Evolutionary conservation across 2,329 filamentous ascomycete genomes (phyloP).

Genomic region (Colletotrichum viniferum): DNA sequence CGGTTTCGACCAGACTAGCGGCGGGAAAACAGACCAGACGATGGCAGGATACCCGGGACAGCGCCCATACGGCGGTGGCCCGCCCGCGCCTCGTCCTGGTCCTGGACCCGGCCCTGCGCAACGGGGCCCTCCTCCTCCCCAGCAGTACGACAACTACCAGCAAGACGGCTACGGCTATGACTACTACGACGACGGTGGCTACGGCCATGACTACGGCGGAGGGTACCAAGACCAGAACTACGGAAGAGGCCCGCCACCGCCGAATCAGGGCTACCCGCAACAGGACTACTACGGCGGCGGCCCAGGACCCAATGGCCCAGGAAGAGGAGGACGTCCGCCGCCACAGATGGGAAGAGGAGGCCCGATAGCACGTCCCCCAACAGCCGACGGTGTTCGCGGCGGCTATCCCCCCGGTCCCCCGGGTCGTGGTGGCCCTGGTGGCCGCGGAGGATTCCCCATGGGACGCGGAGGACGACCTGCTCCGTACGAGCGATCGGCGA

Average conservation of each 20-base stretch:
- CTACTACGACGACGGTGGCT: conserved; percentile 45
- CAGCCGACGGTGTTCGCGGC: conserved; percentile 40
- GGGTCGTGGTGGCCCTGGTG: conserved; percentile 34
- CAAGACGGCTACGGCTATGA: conserved; percentile 48
- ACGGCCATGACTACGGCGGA: conserved; percentile 42
- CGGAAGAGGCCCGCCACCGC: conserved; percentile 41
- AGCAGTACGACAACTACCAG: conserved; percentile 51
- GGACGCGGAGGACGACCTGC: conserved; percentile 44
- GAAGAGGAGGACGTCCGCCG: conserved; percentile 45
- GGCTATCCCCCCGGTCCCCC: conserved; percentile 44
- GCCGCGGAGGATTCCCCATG: conserved; percentile 35
- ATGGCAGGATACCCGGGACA: conserved; percentile 42
- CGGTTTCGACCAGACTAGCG: neutral
- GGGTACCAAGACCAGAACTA: conserved; percentile 52
- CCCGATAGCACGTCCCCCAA: conserved; percentile 46
- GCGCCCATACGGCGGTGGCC: conserved; percentile 52
- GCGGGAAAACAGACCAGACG: neutral
- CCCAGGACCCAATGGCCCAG: conserved; percentile 37
- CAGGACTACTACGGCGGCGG: conserved; percentile 50
- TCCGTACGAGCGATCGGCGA: conserved; percentile 39
- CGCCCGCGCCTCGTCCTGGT: conserved; percentile 43
- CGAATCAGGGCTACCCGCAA: conserved; percentile 41
- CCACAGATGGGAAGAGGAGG: conserved; percentile 49
- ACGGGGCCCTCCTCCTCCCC: conserved; percentile 36
- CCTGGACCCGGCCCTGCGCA: conserved; percentile 25